phyloP scores from a whole-genome alignment of 73 alveolate species.

The Tetrahymena elliotti region DNA sequence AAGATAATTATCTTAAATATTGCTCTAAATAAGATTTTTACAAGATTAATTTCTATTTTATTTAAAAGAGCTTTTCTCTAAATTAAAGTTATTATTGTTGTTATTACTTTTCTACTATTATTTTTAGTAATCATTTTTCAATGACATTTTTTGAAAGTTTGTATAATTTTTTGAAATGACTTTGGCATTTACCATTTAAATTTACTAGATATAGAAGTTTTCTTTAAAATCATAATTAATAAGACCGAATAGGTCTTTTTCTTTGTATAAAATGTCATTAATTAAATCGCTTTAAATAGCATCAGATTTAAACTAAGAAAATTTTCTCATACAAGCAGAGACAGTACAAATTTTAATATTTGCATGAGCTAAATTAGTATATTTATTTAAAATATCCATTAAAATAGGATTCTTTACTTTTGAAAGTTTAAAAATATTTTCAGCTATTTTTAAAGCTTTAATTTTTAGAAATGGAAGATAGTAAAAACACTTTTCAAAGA shows the following conservation, averaged over 20 bases:
- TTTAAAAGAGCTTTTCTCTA: too few relatives aligned
- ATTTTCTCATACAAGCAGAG: neutral
- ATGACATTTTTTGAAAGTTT: too few relatives aligned
- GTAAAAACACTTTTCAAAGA: neutral
- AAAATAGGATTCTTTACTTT: neutral
- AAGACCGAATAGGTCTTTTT: neutral
- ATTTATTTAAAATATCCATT: neutral
- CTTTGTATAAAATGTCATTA: neutral
- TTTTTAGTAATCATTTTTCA: too few relatives aligned
- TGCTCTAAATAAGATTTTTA: too few relatives aligned
- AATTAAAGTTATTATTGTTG: too few relatives aligned
- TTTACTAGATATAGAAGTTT: neutral
- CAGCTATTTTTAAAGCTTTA: neutral
- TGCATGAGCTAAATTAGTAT: neutral
- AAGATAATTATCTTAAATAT: too few relatives aligned
- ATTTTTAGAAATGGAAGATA: neutral
- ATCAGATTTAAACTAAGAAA: neutral
- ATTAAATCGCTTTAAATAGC: neutral
- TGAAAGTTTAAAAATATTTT: neutral
- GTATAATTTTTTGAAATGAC: too few relatives aligned
- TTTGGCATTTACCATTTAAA: neutral
- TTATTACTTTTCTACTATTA: too few relatives aligned
- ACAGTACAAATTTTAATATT: neutral
- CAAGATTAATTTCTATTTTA: too few relatives aligned
- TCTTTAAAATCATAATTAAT: neutral